These are phyloP conservation scores for Gossypium stocksii DNA, from an alignment of 345 rosid genomes.

Conservation along the genomic window DNA sequence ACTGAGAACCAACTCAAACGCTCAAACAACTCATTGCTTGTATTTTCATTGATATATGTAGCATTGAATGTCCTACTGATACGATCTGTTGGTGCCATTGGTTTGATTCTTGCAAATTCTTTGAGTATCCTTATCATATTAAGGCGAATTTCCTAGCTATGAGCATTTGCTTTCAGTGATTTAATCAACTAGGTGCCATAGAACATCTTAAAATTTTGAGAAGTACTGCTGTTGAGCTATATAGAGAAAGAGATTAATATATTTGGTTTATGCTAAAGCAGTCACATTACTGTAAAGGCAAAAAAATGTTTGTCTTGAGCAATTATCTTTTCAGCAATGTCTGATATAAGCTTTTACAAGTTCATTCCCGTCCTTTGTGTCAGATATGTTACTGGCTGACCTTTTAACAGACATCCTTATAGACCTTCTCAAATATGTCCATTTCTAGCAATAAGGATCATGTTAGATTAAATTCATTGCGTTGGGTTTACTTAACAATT, in stretches of 20 bases:
- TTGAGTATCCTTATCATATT: constrained; percentile 63
- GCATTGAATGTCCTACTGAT: constrained; percentile 58
- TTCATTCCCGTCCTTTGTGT: background rate
- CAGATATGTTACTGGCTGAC: background rate
- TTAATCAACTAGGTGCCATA: background rate
- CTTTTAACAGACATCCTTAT: background rate
- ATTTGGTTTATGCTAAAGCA: background rate
- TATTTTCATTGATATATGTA: constrained; percentile 63
- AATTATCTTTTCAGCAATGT: background rate
- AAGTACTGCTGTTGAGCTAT: constrained; percentile 2
- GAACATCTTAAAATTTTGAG: background rate
- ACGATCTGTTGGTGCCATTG: constrained; percentile 72
- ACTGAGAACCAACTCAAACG: constrained; percentile 69
- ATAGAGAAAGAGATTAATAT: background rate
- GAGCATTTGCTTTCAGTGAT: background rate
- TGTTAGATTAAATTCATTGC: background rate
- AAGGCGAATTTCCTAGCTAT: background rate
- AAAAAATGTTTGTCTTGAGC: background rate
- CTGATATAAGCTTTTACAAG: background rate
- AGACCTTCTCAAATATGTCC: background rate
- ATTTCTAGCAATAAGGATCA: background rate
- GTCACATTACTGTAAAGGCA: background rate
- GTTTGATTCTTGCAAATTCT: constrained; percentile 85
- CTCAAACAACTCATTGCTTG: constrained; percentile 70
- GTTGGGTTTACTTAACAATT: constrained; percentile 43